These are phyloP conservation scores for Pestalotiopsis fici DNA, from an alignment of 2,329 filamentous ascomycete genomes.

Conservation along the genomic window DNA sequence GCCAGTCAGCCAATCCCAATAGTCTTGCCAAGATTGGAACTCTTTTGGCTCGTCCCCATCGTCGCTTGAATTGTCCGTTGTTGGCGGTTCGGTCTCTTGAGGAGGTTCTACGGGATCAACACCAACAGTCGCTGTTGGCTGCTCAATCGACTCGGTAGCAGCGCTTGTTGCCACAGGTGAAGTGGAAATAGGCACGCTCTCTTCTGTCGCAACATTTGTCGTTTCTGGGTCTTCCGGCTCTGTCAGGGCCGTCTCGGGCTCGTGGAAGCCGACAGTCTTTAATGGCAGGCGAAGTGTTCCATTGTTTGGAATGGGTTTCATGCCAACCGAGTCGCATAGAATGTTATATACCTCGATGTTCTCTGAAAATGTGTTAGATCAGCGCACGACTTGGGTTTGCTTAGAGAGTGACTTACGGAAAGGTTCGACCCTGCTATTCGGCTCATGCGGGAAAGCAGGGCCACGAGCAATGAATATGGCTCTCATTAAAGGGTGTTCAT, in stretches of 20 bases:
- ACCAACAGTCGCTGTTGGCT: neutral
- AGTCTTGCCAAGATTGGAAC: conserved; percentile 31
- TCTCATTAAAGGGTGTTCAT: conserved; percentile 92
- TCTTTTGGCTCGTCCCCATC: conserved; percentile 24
- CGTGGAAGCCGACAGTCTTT: conserved; percentile 63
- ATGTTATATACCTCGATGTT: conserved; percentile 96
- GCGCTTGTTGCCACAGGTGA: conserved; percentile 5
- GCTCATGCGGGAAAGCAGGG: conserved; percentile 84
- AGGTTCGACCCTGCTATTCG: conserved; percentile 74
- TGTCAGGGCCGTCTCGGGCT: conserved; percentile 35
- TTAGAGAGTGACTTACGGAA: conserved; percentile 69
- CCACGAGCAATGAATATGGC: conserved; percentile 93
- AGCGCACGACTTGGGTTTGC: neutral
- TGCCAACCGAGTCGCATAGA: conserved; percentile 81
- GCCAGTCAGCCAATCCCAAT: conserved; percentile 54
- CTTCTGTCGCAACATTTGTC: conserved; percentile 4
- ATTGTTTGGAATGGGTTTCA: conserved; percentile 78
- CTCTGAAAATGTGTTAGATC: conserved; percentile 51
- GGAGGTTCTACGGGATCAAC: conserved; percentile 17
- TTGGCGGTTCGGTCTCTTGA: conserved; percentile 7
- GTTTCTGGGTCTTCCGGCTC: conserved; percentile 54
- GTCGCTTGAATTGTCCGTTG: neutral
- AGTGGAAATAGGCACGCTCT: neutral
- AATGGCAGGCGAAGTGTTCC: conserved; percentile 79
- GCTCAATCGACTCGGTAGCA: neutral